Conservation (phyloP, 169 alveolate species). For the Eimeria zaria region DNA sequence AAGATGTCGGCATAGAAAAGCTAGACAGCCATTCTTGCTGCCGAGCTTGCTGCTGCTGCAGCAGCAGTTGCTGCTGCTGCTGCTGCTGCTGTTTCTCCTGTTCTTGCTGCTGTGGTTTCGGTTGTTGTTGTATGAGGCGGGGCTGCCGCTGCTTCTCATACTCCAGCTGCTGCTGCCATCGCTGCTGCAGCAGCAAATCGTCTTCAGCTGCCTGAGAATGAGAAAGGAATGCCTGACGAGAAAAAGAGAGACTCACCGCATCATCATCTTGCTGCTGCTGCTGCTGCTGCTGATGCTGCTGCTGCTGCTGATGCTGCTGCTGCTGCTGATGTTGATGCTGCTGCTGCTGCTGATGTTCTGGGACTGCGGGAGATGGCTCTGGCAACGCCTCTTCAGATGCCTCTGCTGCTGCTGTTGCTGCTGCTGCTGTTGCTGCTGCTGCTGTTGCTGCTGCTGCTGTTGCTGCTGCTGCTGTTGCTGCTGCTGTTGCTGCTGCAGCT, state of each 20-base stretch:
- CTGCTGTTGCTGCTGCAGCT: slow-evolving; percentile 22
- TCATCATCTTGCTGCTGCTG: slow-evolving; percentile 41
- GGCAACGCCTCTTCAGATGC: slow-evolving; percentile 7
- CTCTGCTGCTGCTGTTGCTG: not conserved
- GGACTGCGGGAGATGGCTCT: not conserved
- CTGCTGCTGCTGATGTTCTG: not conserved
- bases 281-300: slow-evolving; percentile 45
- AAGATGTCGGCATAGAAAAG: not conserved
- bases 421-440: not conserved
- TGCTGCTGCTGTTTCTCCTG: not conserved
- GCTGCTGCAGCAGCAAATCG: slow-evolving; percentile 41
- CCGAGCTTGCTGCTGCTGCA: not conserved
- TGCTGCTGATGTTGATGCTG: not conserved
- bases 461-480: slow-evolving; percentile 21
- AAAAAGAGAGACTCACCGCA: slow-evolving; percentile 35
- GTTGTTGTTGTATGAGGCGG: not conserved
- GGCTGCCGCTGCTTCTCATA: slow-evolving; percentile 46
- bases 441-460: not conserved
- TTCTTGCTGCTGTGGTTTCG: not conserved
- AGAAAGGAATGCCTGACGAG: slow-evolving; percentile 46
- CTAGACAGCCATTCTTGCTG: slow-evolving; percentile 1
- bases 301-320: slow-evolving; percentile 27
- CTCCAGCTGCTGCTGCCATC: slow-evolving; percentile 58
- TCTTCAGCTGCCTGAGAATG: slow-evolving; percentile 4
- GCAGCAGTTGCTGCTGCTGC: slow-evolving; percentile 9